Base-by-base conservation (phyloP, 2,329 filamentous ascomycete species). In the Penicillium sp. region DNA sequence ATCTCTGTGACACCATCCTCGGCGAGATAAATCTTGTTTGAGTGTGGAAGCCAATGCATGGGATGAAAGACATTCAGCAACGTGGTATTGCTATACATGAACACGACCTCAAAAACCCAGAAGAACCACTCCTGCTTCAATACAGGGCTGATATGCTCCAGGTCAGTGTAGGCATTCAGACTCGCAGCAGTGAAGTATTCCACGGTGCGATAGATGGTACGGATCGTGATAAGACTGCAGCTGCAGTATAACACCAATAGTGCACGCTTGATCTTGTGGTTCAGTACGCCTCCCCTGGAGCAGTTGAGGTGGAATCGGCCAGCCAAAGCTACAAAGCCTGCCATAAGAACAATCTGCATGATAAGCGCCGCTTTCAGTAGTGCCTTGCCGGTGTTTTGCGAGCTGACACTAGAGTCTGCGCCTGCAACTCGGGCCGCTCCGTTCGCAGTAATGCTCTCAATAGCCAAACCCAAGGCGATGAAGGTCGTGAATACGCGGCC, bases 401-500 rank as follows among this genome's bases (percentile, higher is more conserved):
- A 70, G 30, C 58, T 63, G 26, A 67, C 56, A 0, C 75, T 67
- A 38, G 75, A 68, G 14, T 56, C 63, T 2, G 68, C 67, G 49
- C 80, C 78, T 5, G 76, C 74, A 50, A 77, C 71, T 31, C 77
- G 71, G 35, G 75, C 73, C 3, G 79, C 81, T 2, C 82, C 82
- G 48, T 80, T 80, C 6, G 73, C 79, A 19, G 81, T 82, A 3
- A 84, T 70, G 9, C 57, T 56, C 51, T 76, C 75, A 37, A 85
- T 77, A 0, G 78, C 69, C 2, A 72, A 66, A 36, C 85, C 81
- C 10, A 83, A 72, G 1, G 78, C 71, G 35, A 87, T 71, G 58
- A 87, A 82, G 4, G 78, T 79, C 59, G 84, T 86, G 61, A 86
- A 82, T 5, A 86, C 76, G 4, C 82, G 77, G 3, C 81, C 82